A percentile compares a stretch with the other conserved stretches of the same genome.
phyloP scores from a whole-genome alignment of 108 stramenopile genomes.

The Cyclostephanos invisitatus region DNA sequence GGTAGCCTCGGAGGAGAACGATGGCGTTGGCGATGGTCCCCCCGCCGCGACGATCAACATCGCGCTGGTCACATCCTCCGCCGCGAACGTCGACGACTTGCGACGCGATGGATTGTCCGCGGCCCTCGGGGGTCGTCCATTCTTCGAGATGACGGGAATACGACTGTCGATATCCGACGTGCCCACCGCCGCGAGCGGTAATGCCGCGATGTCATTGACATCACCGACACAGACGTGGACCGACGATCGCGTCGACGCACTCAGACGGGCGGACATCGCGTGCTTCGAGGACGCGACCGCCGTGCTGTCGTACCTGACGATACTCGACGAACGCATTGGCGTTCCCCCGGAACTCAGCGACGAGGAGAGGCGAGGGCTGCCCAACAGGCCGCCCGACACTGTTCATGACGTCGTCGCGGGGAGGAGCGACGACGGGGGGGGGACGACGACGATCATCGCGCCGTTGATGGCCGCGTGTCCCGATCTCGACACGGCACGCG shows the following conservation, averaged over 20 bases:
- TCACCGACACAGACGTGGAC: constrained; percentile 1
- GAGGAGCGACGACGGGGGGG: neutral
- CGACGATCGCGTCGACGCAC: neutral
- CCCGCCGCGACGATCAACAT: too few species aligned
- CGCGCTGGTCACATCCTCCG: too few species aligned
- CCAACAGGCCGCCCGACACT: constrained; percentile 31
- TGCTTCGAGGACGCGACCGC: constrained; percentile 21
- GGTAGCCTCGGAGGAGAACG: too few species aligned
- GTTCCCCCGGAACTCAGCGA: constrained; percentile 9
- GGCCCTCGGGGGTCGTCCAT: constrained; percentile 5
- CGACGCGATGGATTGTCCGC: too few species aligned
- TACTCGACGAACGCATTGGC: constrained; percentile 21
- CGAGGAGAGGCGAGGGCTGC: constrained; percentile 28
- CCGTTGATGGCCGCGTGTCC: constrained; percentile 36
- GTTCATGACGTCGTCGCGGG: neutral
- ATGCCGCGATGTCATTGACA: constrained; percentile 2
- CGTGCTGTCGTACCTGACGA: constrained; percentile 19
- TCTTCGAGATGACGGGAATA: constrained; percentile 37
- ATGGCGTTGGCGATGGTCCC: too few species aligned
- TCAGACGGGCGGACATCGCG: constrained; percentile 30
- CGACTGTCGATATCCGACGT: constrained; percentile 18
- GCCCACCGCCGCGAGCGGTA: constrained; percentile 1
- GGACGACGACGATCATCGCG: too few species aligned
- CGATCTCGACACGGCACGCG: constrained; percentile 20
- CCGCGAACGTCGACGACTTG: too few species aligned